Conservation (phyloP, 495 filamentous ascomycete genomes). For the Aspergillus ellipticus region DNA sequence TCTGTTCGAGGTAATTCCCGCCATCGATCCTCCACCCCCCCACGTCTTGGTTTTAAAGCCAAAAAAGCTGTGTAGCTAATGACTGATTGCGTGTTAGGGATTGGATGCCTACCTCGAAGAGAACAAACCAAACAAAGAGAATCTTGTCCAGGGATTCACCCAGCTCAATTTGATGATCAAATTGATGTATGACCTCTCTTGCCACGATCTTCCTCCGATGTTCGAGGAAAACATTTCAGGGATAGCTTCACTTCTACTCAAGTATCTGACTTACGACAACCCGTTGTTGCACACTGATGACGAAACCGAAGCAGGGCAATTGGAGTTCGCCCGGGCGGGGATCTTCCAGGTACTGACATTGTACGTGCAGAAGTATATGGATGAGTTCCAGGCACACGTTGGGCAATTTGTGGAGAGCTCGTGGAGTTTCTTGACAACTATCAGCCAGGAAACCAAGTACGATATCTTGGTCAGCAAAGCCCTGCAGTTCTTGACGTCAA, state of each 20-base stretch:
- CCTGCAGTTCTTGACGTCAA: conserved; percentile 87
- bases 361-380: conserved; percentile 89
- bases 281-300: conserved; percentile 74
- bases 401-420: conserved; percentile 79
- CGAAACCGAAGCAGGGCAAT: conserved; percentile 76
- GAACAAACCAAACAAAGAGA: conserved; percentile 67
- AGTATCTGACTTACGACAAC: conserved; percentile 90
- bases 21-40: neutral
- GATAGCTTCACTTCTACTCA: conserved; percentile 77
- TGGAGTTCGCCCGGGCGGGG: conserved; percentile 84
- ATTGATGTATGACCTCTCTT: conserved; percentile 91
- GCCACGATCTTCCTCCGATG: conserved; percentile 89
- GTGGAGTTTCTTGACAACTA: conserved; percentile 83
- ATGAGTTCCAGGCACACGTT: conserved; percentile 77
- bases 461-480: conserved; percentile 95
- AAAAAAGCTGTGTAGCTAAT: neutral
- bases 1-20: conserved; percentile 62
- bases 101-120: conserved; percentile 74
- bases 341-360: conserved; percentile 86
- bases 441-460: conserved; percentile 84
- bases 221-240: conserved; percentile 80
- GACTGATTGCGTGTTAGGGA: conserved; percentile 43
- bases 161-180: conserved; percentile 85
- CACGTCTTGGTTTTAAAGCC: neutral
- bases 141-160: conserved; percentile 69